Evolutionary conservation across 2,329 filamentous ascomycete species (phyloP).

Genomic region (Penicillium sp.): DNA sequence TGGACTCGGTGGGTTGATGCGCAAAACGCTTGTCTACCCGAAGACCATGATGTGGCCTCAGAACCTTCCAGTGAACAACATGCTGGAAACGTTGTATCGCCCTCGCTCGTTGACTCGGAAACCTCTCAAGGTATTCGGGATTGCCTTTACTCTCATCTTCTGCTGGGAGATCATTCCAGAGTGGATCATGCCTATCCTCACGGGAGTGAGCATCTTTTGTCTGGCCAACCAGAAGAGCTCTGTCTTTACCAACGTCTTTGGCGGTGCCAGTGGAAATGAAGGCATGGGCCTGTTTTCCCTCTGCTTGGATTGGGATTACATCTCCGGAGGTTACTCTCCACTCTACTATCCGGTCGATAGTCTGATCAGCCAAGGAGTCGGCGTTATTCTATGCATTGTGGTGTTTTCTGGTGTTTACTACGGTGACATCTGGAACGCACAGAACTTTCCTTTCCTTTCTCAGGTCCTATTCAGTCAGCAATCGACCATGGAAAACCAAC

Average conservation of each 20-base stretch:
- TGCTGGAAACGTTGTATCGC: constrained; percentile 43
- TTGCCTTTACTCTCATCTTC: constrained; percentile 38
- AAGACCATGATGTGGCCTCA: constrained; percentile 52
- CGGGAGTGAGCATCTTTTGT: constrained; percentile 48
- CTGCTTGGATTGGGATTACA: constrained; percentile 48
- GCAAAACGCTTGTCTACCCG: constrained; percentile 49
- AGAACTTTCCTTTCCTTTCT: constrained; percentile 46
- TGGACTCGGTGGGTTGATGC: constrained; percentile 51
- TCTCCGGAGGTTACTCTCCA: constrained; percentile 34
- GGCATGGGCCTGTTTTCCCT: constrained; percentile 39
- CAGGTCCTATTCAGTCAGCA: constrained; percentile 42
- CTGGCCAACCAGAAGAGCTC: constrained; percentile 45
- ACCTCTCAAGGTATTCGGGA: constrained; percentile 29
- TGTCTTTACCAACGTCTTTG: constrained; percentile 53
- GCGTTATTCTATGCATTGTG: constrained; percentile 38
- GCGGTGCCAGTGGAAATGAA: constrained; percentile 50
- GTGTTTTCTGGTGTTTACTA: constrained; percentile 46
- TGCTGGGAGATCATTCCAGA: constrained; percentile 51
- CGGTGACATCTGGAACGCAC: constrained; percentile 40
- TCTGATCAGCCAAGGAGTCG: constrained; percentile 41
- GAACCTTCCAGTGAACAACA: constrained; percentile 36
- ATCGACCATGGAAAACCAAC: constrained; percentile 39
- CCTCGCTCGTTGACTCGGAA: constrained; percentile 39
- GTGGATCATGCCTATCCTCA: constrained; percentile 35
- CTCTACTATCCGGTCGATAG: constrained; percentile 43